Base-by-base conservation (phyloP, 1,284 basidiomycete genomes). In the Tausonia pullulans region DNA sequence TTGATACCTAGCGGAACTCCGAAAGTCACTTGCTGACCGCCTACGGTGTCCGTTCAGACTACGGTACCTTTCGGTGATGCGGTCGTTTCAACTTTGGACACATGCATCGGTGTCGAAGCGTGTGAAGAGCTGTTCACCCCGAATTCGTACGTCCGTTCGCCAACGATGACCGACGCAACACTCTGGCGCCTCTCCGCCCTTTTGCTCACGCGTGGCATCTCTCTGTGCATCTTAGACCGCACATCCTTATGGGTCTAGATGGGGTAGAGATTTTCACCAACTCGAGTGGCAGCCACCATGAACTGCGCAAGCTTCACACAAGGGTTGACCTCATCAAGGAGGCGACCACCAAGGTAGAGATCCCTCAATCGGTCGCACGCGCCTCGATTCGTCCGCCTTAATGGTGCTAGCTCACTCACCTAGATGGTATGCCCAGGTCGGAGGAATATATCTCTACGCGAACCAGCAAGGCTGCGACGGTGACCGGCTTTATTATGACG, bases 401-500 rank as follows among this genome's bases (percentile, higher is more conserved):
- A 27, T 27, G 27, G 27, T 27, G 27, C 27, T 27, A 27, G 27
- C 27, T 27, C 2, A 27, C 27, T 27, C 27, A 27, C 27, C 27
- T 27, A 27, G 5, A 48, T 27, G 58, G 50, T 61, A 56, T 53
- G 65, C 40, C 57, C 69, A 96, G 93, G 82, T 93, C 45, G 96
- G 95, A 27, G 95, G 96, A 4, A 84, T 98, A 60, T 98, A 98
- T 76, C 82, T 99, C 7, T 99, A 98, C 71, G 90, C 95, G 8
- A 99, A 99, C 74, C 95, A 99, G 74, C 94, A 97, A 80, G 95
- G 96, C 5, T 99, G 96, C 73, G 95, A 98, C 73, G 95, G 96
- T 3, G 95, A 98, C 74, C 84, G 95, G 41, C 80, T 98, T 1
- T 98, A 98, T 80, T 98, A 98, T 74, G 96, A 98, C 72, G 95